Evolutionary conservation across 2,329 filamentous ascomycete species (phyloP).

Genomic region (Zymoseptoria pseudotritici): DNA sequence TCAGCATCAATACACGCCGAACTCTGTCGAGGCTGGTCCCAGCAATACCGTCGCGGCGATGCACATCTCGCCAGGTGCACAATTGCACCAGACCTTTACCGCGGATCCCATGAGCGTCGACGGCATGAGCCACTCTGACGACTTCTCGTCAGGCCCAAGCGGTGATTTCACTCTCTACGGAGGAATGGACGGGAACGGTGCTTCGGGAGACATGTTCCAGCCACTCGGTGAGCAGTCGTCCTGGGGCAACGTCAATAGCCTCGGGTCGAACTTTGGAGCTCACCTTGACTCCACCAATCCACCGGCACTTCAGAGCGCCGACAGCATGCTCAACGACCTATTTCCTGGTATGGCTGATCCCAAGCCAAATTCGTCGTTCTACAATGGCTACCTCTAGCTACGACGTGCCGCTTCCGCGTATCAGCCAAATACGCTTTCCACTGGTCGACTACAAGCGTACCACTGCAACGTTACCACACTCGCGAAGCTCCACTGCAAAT

Average conservation of each 20-base stretch:
- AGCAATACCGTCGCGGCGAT: slow-evolving; percentile 25
- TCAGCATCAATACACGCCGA: slow-evolving; percentile 29
- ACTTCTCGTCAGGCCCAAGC: slow-evolving; percentile 42
- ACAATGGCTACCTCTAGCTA: background rate
- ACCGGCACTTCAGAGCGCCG: slow-evolving; percentile 13
- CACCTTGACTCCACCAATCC: slow-evolving; percentile 8
- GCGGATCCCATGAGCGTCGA: slow-evolving; percentile 51
- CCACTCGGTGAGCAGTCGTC: slow-evolving; percentile 17
- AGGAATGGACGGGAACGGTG: slow-evolving; percentile 13
- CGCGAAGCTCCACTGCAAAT: background rate
- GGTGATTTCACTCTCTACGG: slow-evolving; percentile 58
- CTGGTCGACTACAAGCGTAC: background rate
- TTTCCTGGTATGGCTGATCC: slow-evolving; percentile 13
- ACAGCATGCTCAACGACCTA: slow-evolving; percentile 16
- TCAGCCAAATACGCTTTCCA: background rate
- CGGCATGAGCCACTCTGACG: slow-evolving; percentile 36
- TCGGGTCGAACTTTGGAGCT: slow-evolving; percentile 11
- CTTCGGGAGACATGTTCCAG: slow-evolving; percentile 25
- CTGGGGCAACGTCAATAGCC: slow-evolving; percentile 32
- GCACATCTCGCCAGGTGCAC: slow-evolving; percentile 62
- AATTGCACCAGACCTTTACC: slow-evolving; percentile 54
- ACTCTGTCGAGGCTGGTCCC: slow-evolving; percentile 17
- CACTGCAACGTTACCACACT: background rate
- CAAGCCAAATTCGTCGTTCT: background rate
- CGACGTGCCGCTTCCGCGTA: background rate